Evolutionary conservation across 1,139 yeast genomes (phyloP).

Genomic region (Saccharomyces hybrid): DNA sequence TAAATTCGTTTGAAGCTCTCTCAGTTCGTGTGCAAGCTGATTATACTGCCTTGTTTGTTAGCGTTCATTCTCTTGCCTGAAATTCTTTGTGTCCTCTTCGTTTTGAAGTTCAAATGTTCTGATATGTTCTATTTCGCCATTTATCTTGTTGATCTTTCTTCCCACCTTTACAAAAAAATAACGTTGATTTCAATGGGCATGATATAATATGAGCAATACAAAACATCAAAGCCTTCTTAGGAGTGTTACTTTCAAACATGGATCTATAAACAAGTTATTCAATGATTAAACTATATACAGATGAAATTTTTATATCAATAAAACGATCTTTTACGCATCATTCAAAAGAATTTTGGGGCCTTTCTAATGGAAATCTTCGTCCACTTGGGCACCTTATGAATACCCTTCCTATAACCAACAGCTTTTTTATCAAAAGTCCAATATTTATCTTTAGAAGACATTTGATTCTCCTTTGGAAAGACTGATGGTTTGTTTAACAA

Average conservation of each 20-base stretch:
- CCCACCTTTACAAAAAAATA: not conserved
- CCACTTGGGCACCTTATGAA: conserved; percentile 85
- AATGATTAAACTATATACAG: not conserved
- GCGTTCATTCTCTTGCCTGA: conserved; percentile 15
- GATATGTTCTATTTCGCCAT: not conserved
- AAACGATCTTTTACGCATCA: not conserved
- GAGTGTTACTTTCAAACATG: not conserved
- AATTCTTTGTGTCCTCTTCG: not conserved
- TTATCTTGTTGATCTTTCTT: not conserved
- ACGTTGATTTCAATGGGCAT: not conserved
- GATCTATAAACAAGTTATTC: not conserved
- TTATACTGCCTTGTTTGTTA: conserved; percentile 28
- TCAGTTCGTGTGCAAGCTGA: conserved; percentile 26
- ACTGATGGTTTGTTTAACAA: conserved; percentile 29
- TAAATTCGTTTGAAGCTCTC: conserved; percentile 23
- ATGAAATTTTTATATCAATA: not conserved
- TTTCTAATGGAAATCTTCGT: conserved; percentile 75
- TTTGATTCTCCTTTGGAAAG: conserved; percentile 73
- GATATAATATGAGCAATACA: not conserved
- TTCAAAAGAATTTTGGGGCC: conserved; percentile 68
- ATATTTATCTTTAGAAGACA: conserved; percentile 78
- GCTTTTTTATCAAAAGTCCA: conserved; percentile 73
- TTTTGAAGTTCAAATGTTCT: not conserved
- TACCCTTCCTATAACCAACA: conserved; percentile 76
- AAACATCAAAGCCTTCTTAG: not conserved